Conservation (phyloP, 441 rosid genomes). For the Codiaeum variegatum region DNA sequence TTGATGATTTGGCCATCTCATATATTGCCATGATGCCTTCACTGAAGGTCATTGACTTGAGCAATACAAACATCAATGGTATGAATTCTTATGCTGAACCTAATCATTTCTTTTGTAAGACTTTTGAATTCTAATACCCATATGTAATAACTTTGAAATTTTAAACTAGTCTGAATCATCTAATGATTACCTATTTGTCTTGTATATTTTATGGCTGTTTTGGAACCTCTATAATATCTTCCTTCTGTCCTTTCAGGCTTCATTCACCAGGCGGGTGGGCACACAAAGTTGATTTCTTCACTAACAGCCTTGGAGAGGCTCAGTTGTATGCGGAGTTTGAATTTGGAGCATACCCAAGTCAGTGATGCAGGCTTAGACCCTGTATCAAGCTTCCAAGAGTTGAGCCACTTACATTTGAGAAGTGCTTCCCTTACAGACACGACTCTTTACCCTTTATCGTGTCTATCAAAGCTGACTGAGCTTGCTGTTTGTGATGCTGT, state of each 20-base stretch:
- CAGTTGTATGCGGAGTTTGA: constrained; percentile 48
- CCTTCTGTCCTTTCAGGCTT: constrained; percentile 43
- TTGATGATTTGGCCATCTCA: constrained; percentile 60
- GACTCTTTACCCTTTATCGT: constrained; percentile 52
- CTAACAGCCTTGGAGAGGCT: constrained; percentile 54
- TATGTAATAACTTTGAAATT: neutral
- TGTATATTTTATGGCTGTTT: neutral
- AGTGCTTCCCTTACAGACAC: constrained; percentile 64
- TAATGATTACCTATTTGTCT: neutral
- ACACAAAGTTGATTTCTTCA: constrained; percentile 34
- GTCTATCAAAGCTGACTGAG: constrained; percentile 49
- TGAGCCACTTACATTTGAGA: constrained; percentile 56
- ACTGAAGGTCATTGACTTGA: constrained; percentile 61
- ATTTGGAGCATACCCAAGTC: constrained; percentile 64
- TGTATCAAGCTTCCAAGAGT: constrained; percentile 40
- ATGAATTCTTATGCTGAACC: constrained; percentile 14
- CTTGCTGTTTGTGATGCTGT: constrained; percentile 69
- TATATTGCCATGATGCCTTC: constrained; percentile 58
- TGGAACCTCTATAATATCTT: neutral
- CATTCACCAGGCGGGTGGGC: constrained; percentile 33
- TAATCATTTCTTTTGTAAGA: constrained; percentile 10
- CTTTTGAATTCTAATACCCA: constrained; percentile 32
- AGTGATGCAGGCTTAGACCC: constrained; percentile 51
- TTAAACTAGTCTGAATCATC: neutral
- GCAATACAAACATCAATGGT: constrained; percentile 77